Evolutionary conservation across 306 rosid genomes (phyloP).

Genomic region (Betula pendula): DNA sequence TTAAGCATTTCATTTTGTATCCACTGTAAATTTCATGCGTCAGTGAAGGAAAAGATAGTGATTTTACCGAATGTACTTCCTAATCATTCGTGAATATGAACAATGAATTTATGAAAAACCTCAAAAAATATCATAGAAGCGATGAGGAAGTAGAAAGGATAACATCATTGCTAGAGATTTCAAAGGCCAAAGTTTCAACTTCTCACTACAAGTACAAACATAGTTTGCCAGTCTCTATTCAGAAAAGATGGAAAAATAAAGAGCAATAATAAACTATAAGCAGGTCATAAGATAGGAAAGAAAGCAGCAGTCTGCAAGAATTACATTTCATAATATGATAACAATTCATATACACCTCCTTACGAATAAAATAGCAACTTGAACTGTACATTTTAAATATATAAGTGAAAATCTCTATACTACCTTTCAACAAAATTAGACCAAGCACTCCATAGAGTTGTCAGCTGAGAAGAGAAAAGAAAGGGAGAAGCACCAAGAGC

Average conservation of each 20-base stretch:
- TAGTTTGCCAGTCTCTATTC: background rate
- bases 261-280: background rate
- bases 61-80: slow-evolving; percentile 8
- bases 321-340: slow-evolving; percentile 54
- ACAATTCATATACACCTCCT: slow-evolving; percentile 58
- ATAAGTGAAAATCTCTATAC: slow-evolving; percentile 50
- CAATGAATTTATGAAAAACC: background rate
- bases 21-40: background rate
- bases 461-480: slow-evolving; percentile 50
- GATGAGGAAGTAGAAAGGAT: background rate
- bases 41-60: background rate
- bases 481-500: slow-evolving; percentile 39
- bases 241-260: background rate
- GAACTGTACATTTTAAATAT: slow-evolving; percentile 62
- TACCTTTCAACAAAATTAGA: slow-evolving; percentile 72
- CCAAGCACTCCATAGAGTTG: slow-evolving; percentile 56
- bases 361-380: slow-evolving; percentile 37
- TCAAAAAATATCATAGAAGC: slow-evolving; percentile 9
- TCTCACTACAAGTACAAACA: background rate
- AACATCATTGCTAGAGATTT: background rate
- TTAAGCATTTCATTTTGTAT: background rate
- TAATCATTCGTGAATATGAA: background rate
- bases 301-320: slow-evolving; percentile 32
- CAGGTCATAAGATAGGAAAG: background rate
- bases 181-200: slow-evolving; percentile 1